Evolutionary conservation across 257 asterid genomes (phyloP).

Genomic region (Solanum chilense): DNA sequence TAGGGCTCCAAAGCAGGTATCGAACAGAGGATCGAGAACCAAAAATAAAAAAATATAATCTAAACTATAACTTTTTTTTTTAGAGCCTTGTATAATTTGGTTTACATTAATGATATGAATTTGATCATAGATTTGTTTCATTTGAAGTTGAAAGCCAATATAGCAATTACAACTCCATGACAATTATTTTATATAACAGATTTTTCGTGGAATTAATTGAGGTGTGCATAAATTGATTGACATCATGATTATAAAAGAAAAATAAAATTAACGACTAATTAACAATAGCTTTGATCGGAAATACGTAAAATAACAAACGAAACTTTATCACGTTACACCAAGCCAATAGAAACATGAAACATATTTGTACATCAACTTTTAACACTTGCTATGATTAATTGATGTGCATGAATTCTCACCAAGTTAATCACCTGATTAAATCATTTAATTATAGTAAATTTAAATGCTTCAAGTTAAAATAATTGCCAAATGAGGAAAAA

Average conservation of each 20-base stretch:
- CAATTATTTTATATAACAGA: neutral
- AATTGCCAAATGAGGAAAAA: neutral
- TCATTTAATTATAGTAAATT: neutral
- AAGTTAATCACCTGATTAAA: neutral
- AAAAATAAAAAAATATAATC: neutral
- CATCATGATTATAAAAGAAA: accelerated
- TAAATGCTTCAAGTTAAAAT: neutral
- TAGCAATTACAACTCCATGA: neutral
- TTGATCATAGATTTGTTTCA: neutral
- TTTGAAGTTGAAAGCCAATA: neutral
- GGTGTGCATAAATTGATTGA: neutral
- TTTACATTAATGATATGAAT: neutral
- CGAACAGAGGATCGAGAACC: accelerated
- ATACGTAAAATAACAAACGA: neutral
- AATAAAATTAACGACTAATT: neutral
- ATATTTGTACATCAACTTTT: neutral
- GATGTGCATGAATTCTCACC: neutral
- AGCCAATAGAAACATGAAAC: neutral
- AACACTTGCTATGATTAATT: neutral
- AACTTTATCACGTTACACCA: neutral
- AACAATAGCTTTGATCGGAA: neutral
- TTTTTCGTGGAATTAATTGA: neutral
- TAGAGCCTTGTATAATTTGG: neutral
- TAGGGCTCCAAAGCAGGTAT: neutral
- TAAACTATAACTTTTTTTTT: neutral